Evolutionary conservation across 305 asterid species (phyloP), one percentile per base, ranked within the genome.

Genomic region (Fraxinus greggii): DNA sequence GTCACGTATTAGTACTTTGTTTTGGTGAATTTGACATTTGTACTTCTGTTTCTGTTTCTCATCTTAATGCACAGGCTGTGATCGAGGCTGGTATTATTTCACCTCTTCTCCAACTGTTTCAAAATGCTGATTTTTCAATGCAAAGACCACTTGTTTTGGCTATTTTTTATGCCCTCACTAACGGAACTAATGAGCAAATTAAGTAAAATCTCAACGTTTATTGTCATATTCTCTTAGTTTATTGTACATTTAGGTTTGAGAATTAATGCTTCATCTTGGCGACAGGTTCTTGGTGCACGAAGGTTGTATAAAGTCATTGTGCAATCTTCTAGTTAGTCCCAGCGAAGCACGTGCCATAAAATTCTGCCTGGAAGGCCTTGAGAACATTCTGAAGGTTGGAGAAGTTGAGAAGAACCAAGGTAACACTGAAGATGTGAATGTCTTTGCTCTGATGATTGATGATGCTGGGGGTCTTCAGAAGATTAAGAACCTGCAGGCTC

Each of bases 121-220:
- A 87, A 78, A 89, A 65, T 82, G 92, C 90, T 1, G 92, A 89
- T 78, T 86, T 89, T 79, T 88, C 84, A 80, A 84, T 87, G 45
- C 86, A 89, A 85, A 86, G 83, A 81, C 87, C 86, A 79, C 85
- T 89, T 81, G 87, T 88, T 35, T 85, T 88, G 89, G 90, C 88
- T 76, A 82, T 89, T 72, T 87, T 88, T 29, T 86, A 84, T 83
- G 89, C 90, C 69, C 87, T 88, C 32, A 84, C 88, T 56, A 88
- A 90, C 35, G 92, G 92, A 82, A 87, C 90, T 29, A 82, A 85
- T 31, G 92, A 36, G 10, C 10, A 36, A 36, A 36, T 36, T 3
- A 36, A 36, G 40, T 36, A 36, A 36, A 87, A n/a, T 72, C 21
- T 15, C 59, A 4, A 12, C 42, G 79, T 2, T 28, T 61, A 26